Conservation (phyloP, 768 basidiomycete genomes). For the Pleurotus salmoneostramineus region DNA sequence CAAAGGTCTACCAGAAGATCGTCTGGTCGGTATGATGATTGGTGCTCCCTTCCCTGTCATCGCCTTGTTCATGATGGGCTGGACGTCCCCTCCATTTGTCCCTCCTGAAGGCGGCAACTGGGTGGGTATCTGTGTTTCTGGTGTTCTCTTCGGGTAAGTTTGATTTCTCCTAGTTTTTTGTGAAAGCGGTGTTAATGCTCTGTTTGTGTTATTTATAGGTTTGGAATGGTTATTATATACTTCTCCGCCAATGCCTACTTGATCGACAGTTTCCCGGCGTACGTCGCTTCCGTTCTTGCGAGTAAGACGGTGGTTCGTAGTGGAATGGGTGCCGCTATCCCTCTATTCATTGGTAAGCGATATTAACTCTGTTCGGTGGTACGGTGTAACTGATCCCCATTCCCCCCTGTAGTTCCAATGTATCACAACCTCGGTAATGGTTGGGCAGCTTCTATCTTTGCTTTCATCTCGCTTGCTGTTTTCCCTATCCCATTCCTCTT, state of each 20-base stretch:
- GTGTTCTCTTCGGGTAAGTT: slow-evolving; percentile 28
- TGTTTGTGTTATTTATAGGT: neutral
- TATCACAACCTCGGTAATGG: slow-evolving; percentile 33
- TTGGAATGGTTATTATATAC: slow-evolving; percentile 30
- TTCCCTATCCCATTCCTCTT: slow-evolving; percentile 24
- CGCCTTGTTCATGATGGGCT: slow-evolving; percentile 39
- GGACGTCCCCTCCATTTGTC: slow-evolving; percentile 32
- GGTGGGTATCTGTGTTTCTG: slow-evolving; percentile 30
- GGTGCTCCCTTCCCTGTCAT: slow-evolving; percentile 23
- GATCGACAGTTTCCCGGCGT: slow-evolving; percentile 34
- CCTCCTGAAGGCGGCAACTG: slow-evolving; percentile 29
- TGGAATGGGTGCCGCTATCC: slow-evolving; percentile 26
- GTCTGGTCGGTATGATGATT: slow-evolving; percentile 33
- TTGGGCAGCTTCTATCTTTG: slow-evolving; percentile 32
- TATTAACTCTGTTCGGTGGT: slow-evolving; percentile 27
- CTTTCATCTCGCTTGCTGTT: slow-evolving; percentile 30
- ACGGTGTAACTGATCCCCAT: slow-evolving; percentile 22
- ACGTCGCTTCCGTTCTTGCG: slow-evolving; percentile 34
- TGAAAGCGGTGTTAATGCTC: neutral
- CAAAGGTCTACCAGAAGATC: slow-evolving; percentile 36
- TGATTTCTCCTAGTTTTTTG: slow-evolving; percentile 18
- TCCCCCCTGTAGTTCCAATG: slow-evolving; percentile 32
- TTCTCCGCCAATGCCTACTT: slow-evolving; percentile 36
- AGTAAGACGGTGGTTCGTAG: slow-evolving; percentile 32
- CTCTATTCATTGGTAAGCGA: slow-evolving; percentile 26